A percentile compares a stretch with the other conserved stretches of the same genome.
phyloP scores from a whole-genome alignment of 2,329 filamentous ascomycete species.

The Phialemonium atrogriseum region DNA sequence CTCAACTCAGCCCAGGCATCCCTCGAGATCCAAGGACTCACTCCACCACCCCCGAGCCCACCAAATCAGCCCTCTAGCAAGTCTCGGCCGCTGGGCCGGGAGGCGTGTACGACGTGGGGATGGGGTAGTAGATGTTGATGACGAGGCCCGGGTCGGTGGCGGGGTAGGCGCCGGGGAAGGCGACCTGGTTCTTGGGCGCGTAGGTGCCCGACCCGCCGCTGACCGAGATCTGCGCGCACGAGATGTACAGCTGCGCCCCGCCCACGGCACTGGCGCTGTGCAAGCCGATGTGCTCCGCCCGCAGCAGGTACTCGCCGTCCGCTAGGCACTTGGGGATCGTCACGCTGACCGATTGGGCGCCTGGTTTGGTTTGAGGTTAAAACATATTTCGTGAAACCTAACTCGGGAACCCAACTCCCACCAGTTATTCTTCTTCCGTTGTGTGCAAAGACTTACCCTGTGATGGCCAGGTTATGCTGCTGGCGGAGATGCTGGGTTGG shows the following conservation, averaged over 20 bases:
- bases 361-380: too few relatives aligned
- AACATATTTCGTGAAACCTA: too few relatives aligned
- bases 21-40: too few relatives aligned
- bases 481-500: constrained; percentile 24
- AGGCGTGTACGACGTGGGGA: constrained; percentile 27
- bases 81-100: constrained; percentile 16
- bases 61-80: constrained; percentile 14
- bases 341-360: constrained; percentile 25
- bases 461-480: constrained; percentile 30
- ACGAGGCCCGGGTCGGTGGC: constrained; percentile 31
- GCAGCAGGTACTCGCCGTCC: constrained; percentile 39
- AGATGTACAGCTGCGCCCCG: constrained; percentile 38
- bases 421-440: neutral
- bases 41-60: too few relatives aligned
- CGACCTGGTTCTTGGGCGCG: constrained; percentile 24
- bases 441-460: constrained; percentile 15
- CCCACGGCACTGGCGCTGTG: constrained; percentile 30
- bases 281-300: constrained; percentile 39
- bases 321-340: constrained; percentile 34
- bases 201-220: constrained; percentile 31
- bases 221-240: constrained; percentile 31
- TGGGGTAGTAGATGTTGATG: constrained; percentile 34
- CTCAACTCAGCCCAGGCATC: too few relatives aligned
- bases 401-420: too few relatives aligned
- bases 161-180: constrained; percentile 33